Base-by-base conservation (phyloP, 257 asterid species). In the Ocimum tenuiflorum region DNA sequence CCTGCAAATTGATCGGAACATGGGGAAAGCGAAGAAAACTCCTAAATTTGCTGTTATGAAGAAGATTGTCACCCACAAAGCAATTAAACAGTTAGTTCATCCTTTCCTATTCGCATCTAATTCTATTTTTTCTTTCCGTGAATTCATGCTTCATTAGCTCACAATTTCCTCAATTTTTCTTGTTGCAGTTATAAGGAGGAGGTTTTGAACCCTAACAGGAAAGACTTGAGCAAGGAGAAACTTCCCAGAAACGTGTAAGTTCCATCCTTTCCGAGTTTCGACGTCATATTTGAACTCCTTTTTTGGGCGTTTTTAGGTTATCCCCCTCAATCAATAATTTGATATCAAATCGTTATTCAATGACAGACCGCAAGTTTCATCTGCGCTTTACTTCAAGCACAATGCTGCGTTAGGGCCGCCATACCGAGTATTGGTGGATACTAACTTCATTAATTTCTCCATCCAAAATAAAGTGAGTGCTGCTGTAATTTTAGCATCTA, bases 331-430 rank as follows among this genome's bases (percentile, higher is more conserved):
- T 65, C 4, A 1, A 3, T 36, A 47, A 54, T 22, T 68, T 54
- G 68, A 43, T 38, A 7, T 24, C 36, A 3, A 38, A 36, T 11
- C 13, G 19, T 55, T 6, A 38, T 69, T 50, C 39, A 12, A 42
- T 79, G 80, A 80, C 85, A 94, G 99, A 18, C 99, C 99, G 7
- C 85, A 87, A 53, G 88, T 27, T 27, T 83, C 97, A 0, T 86
- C 99, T 29, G 95, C 99, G 1, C 95, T 94, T 35, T 94, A 75
- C 79, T 90, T 90, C 87, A 78, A 69, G 79, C 78, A 94, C 71
- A 94, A 94, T 79, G 80, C 97, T 45, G 99, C 96, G 0, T 67
- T 94, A 79, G 99, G 97, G 24, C 99, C 96, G 7, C 99, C 99
- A 0, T 94, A 94, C 29, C 82, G 83, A 48, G 95, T 94, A 67